Percentiles rank a stretch among this genome's conserved stretches.
Evolutionary conservation across 768 basidiomycete genomes (phyloP).

Genomic region (Calocera viscosa): DNA sequence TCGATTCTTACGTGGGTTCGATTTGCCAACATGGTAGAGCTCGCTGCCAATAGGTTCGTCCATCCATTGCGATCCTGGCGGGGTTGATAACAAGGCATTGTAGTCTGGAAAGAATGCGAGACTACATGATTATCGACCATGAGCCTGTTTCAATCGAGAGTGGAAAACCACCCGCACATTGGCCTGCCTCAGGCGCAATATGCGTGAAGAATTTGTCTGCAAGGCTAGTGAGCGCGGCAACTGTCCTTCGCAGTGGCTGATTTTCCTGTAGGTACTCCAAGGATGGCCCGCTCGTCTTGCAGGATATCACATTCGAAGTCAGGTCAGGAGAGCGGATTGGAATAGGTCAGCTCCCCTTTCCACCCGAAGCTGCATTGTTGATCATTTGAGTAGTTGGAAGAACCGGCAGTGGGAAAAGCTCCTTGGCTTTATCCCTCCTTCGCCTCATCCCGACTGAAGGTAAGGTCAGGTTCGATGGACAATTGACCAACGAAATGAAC

Average conservation of each 20-base stretch:
- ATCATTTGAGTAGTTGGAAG: constrained; percentile 35
- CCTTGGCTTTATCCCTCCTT: constrained; percentile 42
- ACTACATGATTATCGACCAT: constrained; percentile 46
- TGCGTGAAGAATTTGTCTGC: constrained; percentile 42
- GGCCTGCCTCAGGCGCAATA: constrained; percentile 49
- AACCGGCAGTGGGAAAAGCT: constrained; percentile 48
- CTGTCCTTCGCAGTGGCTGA: neutral
- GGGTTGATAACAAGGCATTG: neutral
- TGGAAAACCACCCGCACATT: constrained; percentile 46
- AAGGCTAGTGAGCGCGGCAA: constrained; percentile 22
- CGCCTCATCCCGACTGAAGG: constrained; percentile 48
- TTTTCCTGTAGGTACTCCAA: constrained; percentile 16
- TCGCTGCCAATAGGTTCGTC: neutral
- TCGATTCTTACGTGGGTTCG: neutral
- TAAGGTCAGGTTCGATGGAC: constrained; percentile 41
- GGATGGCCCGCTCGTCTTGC: constrained; percentile 49
- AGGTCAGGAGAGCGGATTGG: constrained; percentile 48
- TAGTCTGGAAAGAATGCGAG: constrained; percentile 41
- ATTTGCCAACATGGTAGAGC: neutral
- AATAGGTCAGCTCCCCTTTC: constrained; percentile 32
- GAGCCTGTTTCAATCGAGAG: constrained; percentile 34
- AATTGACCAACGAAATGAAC: constrained; percentile 38
- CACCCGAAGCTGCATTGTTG: neutral
- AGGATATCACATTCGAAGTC: constrained; percentile 46
- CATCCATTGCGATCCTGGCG: neutral